A percentile compares a stretch with the other conserved stretches of the same genome.
Evolutionary conservation across 257 asterid genomes (phyloP).

Genomic region (Lycium barbarum): DNA sequence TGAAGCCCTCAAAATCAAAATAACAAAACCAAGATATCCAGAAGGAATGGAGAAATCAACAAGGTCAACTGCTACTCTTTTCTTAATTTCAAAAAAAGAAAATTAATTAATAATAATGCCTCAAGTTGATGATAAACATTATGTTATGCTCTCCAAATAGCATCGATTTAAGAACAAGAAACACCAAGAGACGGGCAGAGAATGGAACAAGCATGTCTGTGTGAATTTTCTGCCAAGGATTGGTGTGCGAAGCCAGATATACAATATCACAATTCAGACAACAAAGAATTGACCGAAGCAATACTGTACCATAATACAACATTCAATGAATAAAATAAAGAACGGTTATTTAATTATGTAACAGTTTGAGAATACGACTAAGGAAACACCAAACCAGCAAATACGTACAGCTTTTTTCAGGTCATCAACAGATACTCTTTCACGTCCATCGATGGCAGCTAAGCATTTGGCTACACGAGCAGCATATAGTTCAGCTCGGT

Average conservation of each 20-base stretch:
- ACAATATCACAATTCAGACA: not conserved
- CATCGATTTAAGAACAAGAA: not conserved
- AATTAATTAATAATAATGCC: not conserved
- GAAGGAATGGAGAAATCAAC: constrained; percentile 2
- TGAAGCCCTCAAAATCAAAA: constrained; percentile 22
- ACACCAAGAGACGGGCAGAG: constrained; percentile 16
- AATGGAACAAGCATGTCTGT: constrained; percentile 7
- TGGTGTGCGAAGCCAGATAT: constrained; percentile 4
- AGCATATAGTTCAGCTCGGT: constrained; percentile 96
- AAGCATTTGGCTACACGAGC: constrained; percentile 95
- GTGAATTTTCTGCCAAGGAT: constrained; percentile 7
- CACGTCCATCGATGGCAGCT: constrained; percentile 98
- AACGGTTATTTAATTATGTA: not conserved
- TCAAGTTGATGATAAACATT: constrained; percentile 4
- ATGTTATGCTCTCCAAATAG: constrained; percentile 8
- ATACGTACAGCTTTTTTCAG: constrained; percentile 96
- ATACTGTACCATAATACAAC: not conserved
- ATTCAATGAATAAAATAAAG: constrained; percentile 9
- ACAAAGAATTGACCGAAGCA: not conserved
- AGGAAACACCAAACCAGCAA: constrained; percentile 14
- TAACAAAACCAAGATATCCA: constrained; percentile 11
- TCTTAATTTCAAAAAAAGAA: not conserved
- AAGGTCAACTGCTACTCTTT: constrained; percentile 16
- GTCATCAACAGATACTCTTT: constrained; percentile 87
- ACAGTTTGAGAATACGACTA: not conserved